Evolutionary conservation across 2,329 filamentous ascomycete species (phyloP), one percentile per base, ranked within the genome.

Genomic region (Sordariomycetes sp.): DNA sequence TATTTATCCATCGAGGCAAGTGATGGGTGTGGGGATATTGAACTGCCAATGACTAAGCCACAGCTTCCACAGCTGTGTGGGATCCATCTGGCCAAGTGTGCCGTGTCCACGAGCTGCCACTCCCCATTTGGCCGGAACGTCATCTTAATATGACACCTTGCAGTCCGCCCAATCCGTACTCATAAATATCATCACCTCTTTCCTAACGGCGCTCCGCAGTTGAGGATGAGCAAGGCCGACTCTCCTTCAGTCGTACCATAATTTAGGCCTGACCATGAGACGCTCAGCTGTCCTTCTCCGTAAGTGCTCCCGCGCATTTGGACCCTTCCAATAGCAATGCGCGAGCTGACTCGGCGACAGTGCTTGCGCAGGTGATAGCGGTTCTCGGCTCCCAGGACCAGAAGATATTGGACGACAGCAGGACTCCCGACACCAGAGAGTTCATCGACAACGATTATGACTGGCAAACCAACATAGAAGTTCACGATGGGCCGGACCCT

Each of bases 131-230:
- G 3, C 18, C 12, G 46, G 46, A 22, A 50, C 20, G 46, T 51
- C 55, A 50, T 51, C 32, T 20, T 43, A 51, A 52, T 55, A 50
- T 57, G 55, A 51, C 55, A 57, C 55, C 55, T 57, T 57, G 55
- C 55, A 57, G 32, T 57, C 34, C 54, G 12, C 43, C 35, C 54
- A 55, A 28, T 55, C 10, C 14, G 14, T 40, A 16, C 20, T 22
- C 22, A 7, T 22, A 25, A 40, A 35, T 57, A 57, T 43, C 34
- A 57, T 16, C 55, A 51, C 32, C 32, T 53, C 22, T 53, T 51
- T 24, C 43, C 50, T 40, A 52, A 57, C 22, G 25, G 25, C 28
- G 32, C 34, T 43, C 22, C 28, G 10, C 22, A 24, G n/a, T 32
- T 22, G 25, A 57, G 25, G 55, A 57, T 57, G 55, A 51, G 25